phyloP scores from a whole-genome alignment of 768 basidiomycete species.

The Podaxis pistillaris region DNA sequence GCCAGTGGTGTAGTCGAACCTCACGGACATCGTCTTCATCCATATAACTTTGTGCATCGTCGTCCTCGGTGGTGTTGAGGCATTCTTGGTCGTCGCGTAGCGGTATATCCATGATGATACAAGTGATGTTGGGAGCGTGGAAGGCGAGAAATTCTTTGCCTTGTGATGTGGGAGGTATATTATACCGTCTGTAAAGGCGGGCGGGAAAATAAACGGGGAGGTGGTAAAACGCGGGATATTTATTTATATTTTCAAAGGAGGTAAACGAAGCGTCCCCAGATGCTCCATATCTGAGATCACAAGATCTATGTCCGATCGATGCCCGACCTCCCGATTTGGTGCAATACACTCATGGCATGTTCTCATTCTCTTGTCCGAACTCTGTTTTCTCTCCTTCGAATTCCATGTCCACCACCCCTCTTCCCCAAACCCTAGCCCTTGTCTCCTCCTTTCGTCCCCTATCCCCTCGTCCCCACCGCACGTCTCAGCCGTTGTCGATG shows the following conservation, averaged over 20 bases:
- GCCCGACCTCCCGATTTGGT: not conserved
- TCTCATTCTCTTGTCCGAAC: not conserved
- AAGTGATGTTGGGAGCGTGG: not conserved
- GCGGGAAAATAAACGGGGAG: constrained; percentile 13
- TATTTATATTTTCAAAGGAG: constrained; percentile 11
- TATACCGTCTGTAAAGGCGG: constrained; percentile 1
- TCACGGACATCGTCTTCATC: constrained; percentile 3
- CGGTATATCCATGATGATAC: not conserved
- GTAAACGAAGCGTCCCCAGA: not conserved
- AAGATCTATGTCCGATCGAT: constrained; percentile 5
- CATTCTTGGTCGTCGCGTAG: not conserved
- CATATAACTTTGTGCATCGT: constrained; percentile 5
- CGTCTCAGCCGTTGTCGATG: not conserved
- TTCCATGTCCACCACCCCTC: not conserved
- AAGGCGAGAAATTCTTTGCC: not conserved
- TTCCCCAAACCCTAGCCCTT: not conserved
- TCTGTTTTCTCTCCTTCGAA: not conserved
- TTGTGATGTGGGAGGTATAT: not conserved
- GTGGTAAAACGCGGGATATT: constrained; percentile 1
- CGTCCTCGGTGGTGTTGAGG: not conserved
- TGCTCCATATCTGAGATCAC: constrained; percentile 5
- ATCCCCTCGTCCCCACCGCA: not conserved
- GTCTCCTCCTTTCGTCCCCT: not conserved
- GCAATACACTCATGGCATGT: not conserved
- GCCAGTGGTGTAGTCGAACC: constrained; percentile 8